Evolutionary conservation across 129 eudicot genomes (phyloP).

Genomic region (Flaveria bidentis): DNA sequence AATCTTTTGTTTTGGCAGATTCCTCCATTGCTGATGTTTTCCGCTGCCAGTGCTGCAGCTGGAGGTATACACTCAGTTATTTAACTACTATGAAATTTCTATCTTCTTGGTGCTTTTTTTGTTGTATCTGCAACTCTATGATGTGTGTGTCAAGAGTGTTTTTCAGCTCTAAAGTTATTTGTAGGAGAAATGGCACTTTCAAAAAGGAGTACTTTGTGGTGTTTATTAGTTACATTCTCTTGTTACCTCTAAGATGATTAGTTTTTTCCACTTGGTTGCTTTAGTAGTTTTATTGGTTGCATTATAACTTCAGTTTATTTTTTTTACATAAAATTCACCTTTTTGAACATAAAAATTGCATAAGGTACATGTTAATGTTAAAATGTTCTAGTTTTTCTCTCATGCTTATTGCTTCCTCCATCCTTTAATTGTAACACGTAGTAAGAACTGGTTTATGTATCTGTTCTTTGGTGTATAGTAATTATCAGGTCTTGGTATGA

Average conservation of each 20-base stretch:
- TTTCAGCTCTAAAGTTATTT: neutral
- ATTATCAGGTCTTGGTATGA: too few species aligned
- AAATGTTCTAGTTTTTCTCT: neutral
- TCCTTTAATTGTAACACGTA: neutral
- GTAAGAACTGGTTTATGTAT: neutral
- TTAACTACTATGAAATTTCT: neutral
- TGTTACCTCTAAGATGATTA: neutral
- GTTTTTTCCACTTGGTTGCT: neutral
- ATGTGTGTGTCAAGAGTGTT: slow-evolving; percentile 3
- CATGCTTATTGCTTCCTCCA: neutral
- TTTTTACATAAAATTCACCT: neutral
- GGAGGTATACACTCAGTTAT: slow-evolving; percentile 61
- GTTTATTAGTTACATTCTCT: neutral
- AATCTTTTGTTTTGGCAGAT: slow-evolving; percentile 46
- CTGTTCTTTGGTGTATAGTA: neutral
- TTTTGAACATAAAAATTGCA: neutral
- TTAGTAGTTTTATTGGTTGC: neutral
- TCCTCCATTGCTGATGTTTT: slow-evolving; percentile 74
- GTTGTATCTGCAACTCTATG: slow-evolving; percentile 1
- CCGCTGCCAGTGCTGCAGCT: slow-evolving; percentile 86
- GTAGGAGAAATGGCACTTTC: neutral
- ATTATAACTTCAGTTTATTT: neutral
- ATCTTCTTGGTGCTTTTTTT: neutral
- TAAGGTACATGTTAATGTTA: neutral
- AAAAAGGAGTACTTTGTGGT: neutral